These are phyloP conservation scores for Anthracocystis setariae DNA, from an alignment of 1,284 basidiomycete genomes.

Conservation along the genomic window DNA sequence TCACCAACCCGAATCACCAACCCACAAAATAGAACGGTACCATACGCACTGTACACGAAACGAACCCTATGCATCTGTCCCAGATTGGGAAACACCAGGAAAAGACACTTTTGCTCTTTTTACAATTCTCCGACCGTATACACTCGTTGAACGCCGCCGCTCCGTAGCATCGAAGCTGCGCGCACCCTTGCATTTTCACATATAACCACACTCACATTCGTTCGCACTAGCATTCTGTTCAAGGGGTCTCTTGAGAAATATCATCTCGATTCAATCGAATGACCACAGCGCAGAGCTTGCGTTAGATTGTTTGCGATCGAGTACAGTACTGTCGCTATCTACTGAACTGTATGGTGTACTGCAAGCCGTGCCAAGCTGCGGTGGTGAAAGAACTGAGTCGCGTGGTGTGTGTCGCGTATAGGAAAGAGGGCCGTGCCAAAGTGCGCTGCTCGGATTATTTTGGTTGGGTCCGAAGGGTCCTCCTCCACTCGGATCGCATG, in stretches of 20 bases:
- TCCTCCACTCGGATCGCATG: not conserved
- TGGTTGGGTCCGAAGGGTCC: not conserved
- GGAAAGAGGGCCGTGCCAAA: not conserved
- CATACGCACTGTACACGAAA: not conserved
- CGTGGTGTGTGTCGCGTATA: slow-evolving; percentile 2
- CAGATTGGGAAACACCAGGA: not conserved
- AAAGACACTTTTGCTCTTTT: not conserved
- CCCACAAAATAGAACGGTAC: not conserved
- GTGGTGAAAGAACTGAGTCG: not conserved
- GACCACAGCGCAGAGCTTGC: not conserved
- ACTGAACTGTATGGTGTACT: not conserved
- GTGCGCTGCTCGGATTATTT: not conserved
- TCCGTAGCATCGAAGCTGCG: not conserved
- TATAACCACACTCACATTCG: not conserved
- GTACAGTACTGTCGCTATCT: not conserved
- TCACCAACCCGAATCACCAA: no score
- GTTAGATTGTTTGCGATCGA: not conserved
- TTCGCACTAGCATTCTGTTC: slow-evolving; percentile 2
- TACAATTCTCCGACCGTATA: not conserved
- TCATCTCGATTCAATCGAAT: not conserved
- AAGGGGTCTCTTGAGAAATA: not conserved
- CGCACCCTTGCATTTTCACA: not conserved
- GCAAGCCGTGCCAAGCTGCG: no score
- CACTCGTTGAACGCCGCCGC: not conserved
- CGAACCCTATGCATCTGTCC: not conserved